Conservation (phyloP, 257 asterid genomes). For the Nicotiana paniculata region DNA sequence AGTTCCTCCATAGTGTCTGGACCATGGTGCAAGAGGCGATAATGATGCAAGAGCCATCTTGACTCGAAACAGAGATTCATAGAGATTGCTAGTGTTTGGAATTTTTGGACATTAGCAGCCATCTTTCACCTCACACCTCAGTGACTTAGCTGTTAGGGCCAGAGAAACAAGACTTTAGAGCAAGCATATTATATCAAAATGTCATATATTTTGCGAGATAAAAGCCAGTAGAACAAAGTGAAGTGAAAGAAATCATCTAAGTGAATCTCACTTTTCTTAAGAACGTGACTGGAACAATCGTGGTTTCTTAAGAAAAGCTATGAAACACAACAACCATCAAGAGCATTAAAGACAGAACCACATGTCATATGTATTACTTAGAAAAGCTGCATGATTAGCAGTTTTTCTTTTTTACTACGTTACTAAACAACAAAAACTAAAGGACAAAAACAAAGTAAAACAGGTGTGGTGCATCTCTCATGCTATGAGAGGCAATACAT, state of each 20-base stretch:
- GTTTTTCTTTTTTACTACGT: too few relatives aligned
- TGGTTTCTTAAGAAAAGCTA: neutral
- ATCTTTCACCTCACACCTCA: slow-evolving; percentile 9
- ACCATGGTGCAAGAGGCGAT: slow-evolving; percentile 55
- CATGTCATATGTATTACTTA: too few relatives aligned
- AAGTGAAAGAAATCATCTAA: neutral
- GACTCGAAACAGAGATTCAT: slow-evolving; percentile 16
- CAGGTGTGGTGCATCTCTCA: neutral
- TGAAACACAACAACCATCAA: neutral
- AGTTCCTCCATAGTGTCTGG: slow-evolving; percentile 93
- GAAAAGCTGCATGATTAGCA: too few relatives aligned
- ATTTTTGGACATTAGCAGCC: slow-evolving; percentile 25
- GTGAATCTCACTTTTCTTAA: neutral
- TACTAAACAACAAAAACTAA: too few relatives aligned
- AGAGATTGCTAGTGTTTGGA: slow-evolving; percentile 23
- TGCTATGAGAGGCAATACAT: neutral
- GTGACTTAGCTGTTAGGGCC: neutral
- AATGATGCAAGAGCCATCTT: slow-evolving; percentile 5
- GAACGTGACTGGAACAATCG: neutral
- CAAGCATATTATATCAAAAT: neutral
- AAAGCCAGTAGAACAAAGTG: neutral
- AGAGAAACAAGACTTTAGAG: neutral
- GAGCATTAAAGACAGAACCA: neutral
- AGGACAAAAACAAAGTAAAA: neutral
- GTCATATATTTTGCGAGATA: neutral